These are phyloP conservation scores for Saccharomyces hybrid DNA, from an alignment of 1,139 yeast genomes.

Conservation along the genomic window DNA sequence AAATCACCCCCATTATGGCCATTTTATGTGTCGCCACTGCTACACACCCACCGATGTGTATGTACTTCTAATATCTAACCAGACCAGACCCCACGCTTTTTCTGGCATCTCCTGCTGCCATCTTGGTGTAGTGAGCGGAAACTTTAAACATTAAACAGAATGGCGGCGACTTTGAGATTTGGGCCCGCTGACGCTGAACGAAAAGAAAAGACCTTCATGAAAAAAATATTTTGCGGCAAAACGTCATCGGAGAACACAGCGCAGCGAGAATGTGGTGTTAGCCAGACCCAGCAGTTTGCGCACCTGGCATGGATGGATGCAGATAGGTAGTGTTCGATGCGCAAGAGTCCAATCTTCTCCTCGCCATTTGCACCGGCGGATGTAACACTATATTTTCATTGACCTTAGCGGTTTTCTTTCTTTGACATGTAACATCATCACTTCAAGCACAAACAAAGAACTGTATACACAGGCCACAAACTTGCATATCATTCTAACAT, in stretches of 20 bases:
- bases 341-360: neutral
- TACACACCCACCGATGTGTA: neutral
- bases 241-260: neutral
- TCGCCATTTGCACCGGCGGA: neutral
- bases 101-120: neutral
- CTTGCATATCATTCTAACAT: neutral
- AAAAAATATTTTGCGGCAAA: neutral
- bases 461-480: neutral
- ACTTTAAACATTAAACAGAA: conserved; percentile 1
- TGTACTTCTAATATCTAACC: neutral
- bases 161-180: neutral
- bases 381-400: neutral
- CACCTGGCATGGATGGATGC: neutral
- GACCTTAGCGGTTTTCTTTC: neutral
- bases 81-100: neutral
- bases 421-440: neutral
- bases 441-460: neutral
- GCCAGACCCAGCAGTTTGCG: neutral
- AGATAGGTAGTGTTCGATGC: neutral
- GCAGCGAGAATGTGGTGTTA: neutral
- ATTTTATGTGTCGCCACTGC: neutral
- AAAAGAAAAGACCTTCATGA: neutral
- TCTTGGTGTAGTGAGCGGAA: neutral
- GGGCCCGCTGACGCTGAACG: conserved; percentile 1
- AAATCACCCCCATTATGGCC: neutral